These are phyloP conservation scores for Mycena olivaceomarginata DNA, from an alignment of 768 basidiomycete species.

Conservation along the genomic window DNA sequence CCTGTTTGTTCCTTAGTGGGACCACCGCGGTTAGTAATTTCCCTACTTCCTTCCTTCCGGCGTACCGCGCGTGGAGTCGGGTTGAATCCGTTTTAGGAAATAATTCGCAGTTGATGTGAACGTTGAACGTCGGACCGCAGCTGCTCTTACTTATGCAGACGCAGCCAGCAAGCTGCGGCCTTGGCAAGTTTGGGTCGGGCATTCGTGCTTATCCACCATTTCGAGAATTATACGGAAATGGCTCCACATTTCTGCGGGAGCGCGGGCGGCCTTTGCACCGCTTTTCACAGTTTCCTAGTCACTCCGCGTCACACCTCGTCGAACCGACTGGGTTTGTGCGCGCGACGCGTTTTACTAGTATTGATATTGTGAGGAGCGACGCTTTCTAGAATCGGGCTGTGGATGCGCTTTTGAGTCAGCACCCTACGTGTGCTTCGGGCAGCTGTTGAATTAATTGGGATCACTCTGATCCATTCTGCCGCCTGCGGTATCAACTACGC, in stretches of 20 bases:
- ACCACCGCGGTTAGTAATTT: too few species aligned
- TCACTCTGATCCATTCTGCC: conserved; percentile 6
- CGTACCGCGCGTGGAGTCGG: too few species aligned
- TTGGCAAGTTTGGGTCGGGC: too few species aligned
- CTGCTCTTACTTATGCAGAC: not conserved
- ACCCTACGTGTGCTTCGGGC: not conserved
- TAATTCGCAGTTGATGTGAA: too few species aligned
- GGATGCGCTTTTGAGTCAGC: conserved; percentile 32
- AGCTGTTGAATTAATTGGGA: conserved; percentile 1
- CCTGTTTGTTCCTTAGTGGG: too few species aligned
- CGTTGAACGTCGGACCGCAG: too few species aligned
- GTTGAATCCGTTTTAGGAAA: too few species aligned
- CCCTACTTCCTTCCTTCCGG: too few species aligned
- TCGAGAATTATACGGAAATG: not conserved
- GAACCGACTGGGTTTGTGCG: not conserved
- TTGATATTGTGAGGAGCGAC: not conserved
- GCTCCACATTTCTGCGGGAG: not conserved
- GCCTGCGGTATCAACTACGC: not conserved
- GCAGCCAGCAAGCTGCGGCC: not conserved
- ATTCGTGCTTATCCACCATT: too few species aligned
- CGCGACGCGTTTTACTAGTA: conserved; percentile 23
- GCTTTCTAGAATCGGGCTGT: conserved; percentile 13
- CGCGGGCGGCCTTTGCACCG: conserved; percentile 6
- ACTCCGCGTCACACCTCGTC: conserved; percentile 34
- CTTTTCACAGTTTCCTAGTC: conserved; percentile 31